Conservation (phyloP, 176 grass and related monocot genomes). For the Musa schizocarpa region DNA sequence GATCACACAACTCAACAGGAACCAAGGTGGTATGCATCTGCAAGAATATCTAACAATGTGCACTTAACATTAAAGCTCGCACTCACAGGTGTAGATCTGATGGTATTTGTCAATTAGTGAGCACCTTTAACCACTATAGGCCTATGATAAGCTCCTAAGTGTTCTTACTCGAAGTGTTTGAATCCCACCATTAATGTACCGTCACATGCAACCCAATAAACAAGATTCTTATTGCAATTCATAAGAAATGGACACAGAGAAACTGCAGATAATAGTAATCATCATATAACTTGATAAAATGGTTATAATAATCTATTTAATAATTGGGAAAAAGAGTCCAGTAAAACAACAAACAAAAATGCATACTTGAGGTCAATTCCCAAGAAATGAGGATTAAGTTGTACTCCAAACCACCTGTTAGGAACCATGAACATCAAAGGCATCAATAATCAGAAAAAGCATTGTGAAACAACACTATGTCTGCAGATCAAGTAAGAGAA, state of each 20-base stretch:
- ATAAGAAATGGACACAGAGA: neutral
- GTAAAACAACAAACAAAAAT: constrained; percentile 15
- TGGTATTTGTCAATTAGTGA: too few species aligned
- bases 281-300: neutral
- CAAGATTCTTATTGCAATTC: neutral
- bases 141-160: too few species aligned
- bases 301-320: neutral
- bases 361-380: constrained; percentile 98
- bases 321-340: neutral
- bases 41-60: too few species aligned
- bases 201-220: neutral
- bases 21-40: too few species aligned
- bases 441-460: neutral
- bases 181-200: too few species aligned
- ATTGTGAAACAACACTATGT: neutral
- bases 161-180: too few species aligned
- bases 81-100: too few species aligned
- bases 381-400: constrained; percentile 96
- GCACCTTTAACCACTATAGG: too few species aligned
- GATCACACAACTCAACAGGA: too few species aligned
- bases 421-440: constrained; percentile 22
- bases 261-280: neutral
- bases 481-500: neutral
- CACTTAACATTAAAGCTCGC: too few species aligned
- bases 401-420: constrained; percentile 91